Percentiles rank a stretch among this genome's conserved stretches.
phyloP scores from a whole-genome alignment of 2,329 filamentous ascomycete species.

The Nothomitra cinnamomea region DNA sequence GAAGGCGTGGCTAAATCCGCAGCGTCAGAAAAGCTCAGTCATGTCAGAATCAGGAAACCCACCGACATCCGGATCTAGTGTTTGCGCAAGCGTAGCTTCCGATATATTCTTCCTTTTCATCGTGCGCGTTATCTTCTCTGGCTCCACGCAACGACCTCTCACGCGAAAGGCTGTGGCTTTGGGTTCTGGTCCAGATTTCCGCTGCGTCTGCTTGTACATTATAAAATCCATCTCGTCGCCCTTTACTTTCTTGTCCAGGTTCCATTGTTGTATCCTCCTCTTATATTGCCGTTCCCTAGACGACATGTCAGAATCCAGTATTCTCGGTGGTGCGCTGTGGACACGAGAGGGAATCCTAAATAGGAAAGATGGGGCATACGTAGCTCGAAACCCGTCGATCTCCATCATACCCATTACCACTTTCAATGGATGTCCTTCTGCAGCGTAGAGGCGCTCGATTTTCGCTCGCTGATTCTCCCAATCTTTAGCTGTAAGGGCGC shows the following conservation, averaged over 20 bases:
- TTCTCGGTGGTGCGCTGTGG: not conserved
- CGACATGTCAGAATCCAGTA: not conserved
- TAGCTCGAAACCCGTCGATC: not conserved
- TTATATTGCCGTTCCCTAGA: constrained; percentile 4
- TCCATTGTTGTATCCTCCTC: not conserved
- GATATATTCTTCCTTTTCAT: not conserved
- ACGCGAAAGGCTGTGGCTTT: not conserved
- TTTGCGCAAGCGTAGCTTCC: not conserved
- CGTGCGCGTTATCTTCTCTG: not conserved
- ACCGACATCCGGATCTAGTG: not conserved
- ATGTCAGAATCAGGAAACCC: not conserved
- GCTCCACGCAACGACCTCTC: not conserved
- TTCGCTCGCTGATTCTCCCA: not conserved
- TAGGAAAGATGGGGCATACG: not conserved
- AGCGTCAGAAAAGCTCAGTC: not conserved
- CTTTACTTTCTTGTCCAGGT: constrained; percentile 1
- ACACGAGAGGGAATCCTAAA: not conserved
- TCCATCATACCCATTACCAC: not conserved
- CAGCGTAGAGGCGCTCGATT: not conserved
- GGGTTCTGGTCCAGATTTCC: not conserved
- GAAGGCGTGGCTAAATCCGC: not conserved
- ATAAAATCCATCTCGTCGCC: not conserved
- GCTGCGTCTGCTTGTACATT: not conserved
- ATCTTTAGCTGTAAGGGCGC: not conserved
- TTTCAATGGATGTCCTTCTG: not conserved